phyloP scores from a whole-genome alignment of 2,329 filamentous ascomycete genomes.

The Colletotrichum chlorophyti region DNA sequence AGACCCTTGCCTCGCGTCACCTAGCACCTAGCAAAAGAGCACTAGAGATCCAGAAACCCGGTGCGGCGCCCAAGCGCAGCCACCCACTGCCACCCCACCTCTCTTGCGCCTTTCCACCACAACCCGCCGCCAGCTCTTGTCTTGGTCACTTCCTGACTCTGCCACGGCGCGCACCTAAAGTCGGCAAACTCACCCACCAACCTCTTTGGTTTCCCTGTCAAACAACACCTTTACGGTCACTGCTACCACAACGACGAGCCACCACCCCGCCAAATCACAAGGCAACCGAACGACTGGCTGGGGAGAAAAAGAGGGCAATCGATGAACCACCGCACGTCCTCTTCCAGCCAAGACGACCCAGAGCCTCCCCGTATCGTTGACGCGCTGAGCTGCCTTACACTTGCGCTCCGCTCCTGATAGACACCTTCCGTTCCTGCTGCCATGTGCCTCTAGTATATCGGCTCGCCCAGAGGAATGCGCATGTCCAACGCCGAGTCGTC shows the following conservation, averaged over 20 bases:
- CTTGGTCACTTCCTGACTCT: conserved; percentile 18
- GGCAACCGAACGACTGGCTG: conserved; percentile 13
- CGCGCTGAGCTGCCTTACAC: too few relatives aligned
- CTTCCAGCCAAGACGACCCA: conserved; percentile 6
- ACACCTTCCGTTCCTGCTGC: conserved; percentile 12
- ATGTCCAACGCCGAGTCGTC: conserved; percentile 14
- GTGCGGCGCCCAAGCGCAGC: conserved; percentile 28
- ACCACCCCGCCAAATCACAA: conserved; percentile 28
- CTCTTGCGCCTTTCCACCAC: conserved; percentile 20
- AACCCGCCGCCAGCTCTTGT: conserved; percentile 12
- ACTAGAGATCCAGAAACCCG: conserved; percentile 26
- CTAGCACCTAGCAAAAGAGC: too few relatives aligned
- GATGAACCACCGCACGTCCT: conserved; percentile 10
- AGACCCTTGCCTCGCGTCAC: too few relatives aligned
- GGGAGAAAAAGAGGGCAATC: too few relatives aligned
- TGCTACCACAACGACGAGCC: conserved; percentile 18
- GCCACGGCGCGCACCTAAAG: conserved; percentile 26
- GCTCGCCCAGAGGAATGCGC: conserved; percentile 26
- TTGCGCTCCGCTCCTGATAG: conserved; percentile 12
- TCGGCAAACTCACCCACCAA: conserved; percentile 23
- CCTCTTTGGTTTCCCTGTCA: conserved; percentile 21
- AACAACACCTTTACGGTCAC: neutral
- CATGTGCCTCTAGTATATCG: conserved; percentile 25
- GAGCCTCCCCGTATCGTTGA: neutral
- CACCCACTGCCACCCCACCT: conserved; percentile 28